Evolutionary conservation across 345 rosid genomes (phyloP).

Genomic region (Salix suchowensis): DNA sequence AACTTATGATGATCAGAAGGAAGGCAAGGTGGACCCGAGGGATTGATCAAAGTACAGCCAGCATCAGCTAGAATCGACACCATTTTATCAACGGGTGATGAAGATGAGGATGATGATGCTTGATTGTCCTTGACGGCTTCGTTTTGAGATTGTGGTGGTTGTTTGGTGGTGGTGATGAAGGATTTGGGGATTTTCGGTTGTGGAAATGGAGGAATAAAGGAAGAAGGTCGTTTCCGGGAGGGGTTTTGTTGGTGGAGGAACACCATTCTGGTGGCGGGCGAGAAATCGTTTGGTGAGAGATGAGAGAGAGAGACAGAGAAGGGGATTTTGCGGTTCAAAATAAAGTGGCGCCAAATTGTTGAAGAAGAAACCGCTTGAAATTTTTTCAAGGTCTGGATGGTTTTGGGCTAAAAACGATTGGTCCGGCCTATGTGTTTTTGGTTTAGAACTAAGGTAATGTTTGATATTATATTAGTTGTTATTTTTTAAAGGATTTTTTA

Average conservation of each 20-base stretch:
- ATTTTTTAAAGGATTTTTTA: too few species aligned
- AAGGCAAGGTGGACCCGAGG: conserved; percentile 57
- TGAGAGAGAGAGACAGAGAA: too few species aligned
- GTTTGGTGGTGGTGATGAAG: conserved; percentile 12
- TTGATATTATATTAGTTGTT: too few species aligned
- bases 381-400: too few species aligned
- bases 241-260: conserved; percentile 47
- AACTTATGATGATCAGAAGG: conserved; percentile 56
- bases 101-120: background rate
- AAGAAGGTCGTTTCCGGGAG: conserved; percentile 41
- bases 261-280: conserved; percentile 36
- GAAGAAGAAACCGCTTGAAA: too few species aligned
- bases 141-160: background rate
- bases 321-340: too few species aligned
- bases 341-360: too few species aligned
- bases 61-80: conserved; percentile 60
- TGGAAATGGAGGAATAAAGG: conserved; percentile 33
- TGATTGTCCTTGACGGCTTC: background rate
- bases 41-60: conserved; percentile 63
- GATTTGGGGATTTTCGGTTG: conserved; percentile 42
- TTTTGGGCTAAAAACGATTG: too few species aligned
- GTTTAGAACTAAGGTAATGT: too few species aligned
- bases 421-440: too few species aligned
- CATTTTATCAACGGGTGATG: conserved; percentile 40
- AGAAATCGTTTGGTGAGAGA: too few species aligned